phyloP scores from a whole-genome alignment of 1,284 basidiomycete species.

The Boletellus sp. region DNA sequence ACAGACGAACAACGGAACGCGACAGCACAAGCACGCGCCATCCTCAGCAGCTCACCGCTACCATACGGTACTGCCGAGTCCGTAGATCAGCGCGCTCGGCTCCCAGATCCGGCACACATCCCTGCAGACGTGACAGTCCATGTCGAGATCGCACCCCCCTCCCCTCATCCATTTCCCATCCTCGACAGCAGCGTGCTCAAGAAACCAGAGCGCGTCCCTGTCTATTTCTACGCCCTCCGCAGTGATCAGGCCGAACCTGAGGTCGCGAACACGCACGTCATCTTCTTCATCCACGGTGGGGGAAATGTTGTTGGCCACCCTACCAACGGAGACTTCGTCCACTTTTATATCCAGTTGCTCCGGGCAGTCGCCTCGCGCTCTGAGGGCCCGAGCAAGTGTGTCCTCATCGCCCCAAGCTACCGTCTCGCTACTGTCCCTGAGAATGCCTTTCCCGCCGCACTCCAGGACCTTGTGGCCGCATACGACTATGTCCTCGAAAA shows the following conservation, averaged over 20 bases:
- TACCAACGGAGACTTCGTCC: neutral
- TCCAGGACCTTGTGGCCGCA: slow-evolving; percentile 10
- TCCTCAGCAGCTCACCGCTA: neutral
- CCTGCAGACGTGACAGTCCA: slow-evolving; percentile 8
- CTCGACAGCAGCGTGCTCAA: slow-evolving; percentile 6
- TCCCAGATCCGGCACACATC: neutral
- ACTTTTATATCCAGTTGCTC: slow-evolving; percentile 10
- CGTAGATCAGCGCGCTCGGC: slow-evolving; percentile 6
- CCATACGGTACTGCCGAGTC: neutral
- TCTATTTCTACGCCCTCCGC: slow-evolving; percentile 14
- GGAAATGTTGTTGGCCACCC: slow-evolving; percentile 15
- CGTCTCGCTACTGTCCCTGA: slow-evolving; percentile 6
- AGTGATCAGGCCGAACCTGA: neutral
- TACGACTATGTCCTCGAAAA: slow-evolving; percentile 12
- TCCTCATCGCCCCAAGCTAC: slow-evolving; percentile 12
- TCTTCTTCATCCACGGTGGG: slow-evolving; percentile 18
- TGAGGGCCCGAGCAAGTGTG: neutral
- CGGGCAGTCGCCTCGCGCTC: neutral
- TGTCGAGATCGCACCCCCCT: slow-evolving; percentile 12
- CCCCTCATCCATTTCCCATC: slow-evolving; percentile 2
- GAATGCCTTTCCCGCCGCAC: slow-evolving; percentile 4
- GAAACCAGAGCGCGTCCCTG: slow-evolving; percentile 9
- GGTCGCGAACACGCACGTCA: slow-evolving; percentile 8
- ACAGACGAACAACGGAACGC: slow-evolving; percentile 10
- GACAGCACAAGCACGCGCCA: neutral